Base-by-base conservation (phyloP, 2,329 filamentous ascomycete genomes). In the Trichoderma sp. region DNA sequence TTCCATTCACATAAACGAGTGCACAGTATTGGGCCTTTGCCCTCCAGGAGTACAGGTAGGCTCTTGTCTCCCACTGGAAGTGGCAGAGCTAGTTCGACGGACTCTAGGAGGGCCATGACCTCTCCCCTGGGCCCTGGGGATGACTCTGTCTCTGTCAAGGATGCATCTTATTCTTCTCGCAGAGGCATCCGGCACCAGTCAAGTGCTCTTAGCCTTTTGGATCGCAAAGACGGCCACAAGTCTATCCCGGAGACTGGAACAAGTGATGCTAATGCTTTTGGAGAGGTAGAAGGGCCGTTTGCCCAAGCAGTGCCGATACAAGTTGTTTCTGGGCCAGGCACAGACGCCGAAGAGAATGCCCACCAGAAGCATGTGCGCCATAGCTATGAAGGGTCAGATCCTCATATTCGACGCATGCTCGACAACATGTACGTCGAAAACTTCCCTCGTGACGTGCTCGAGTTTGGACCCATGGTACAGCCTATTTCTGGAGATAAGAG, bases 391-490 rank as follows among this genome's bases (percentile, higher is more conserved):
- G 96, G 96, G 1, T 94, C 92, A 69, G 89, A 92, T 71, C 89
- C 90, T 4, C 88, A 82, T 74, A 88, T 92, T 65, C 81, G 91
- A 59, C 86, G 86, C 75, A 90, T 91, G 86, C 80, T 99, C 4
- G 93, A 97, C 77, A 89, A 91, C 5, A 94, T 98, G 82, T 97
- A 95, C 76, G 85, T 89, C 31, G 88, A 91, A 70, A 90, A 90
- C 72, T 91, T 89, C 72, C 88, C 89, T 11, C 87, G 87, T 65
- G 88, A 91, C 72, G 82, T 90, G 57, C 79, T 85, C 55, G 88
- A 91, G 74, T 91, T 97, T 77, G 96, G 96, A 0, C 94, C 94
- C 0, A 86, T 91, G 75, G 91, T 97, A 35, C 89, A 91, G 64
- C 89, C 91, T 1, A 84, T 91, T 5, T 88, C 88, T 57, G 81